A percentile compares a stretch with the other conserved stretches of the same genome.
Conservation (phyloP, 2,329 filamentous ascomycete species). For the Pseudocercospora macadamiae region DNA sequence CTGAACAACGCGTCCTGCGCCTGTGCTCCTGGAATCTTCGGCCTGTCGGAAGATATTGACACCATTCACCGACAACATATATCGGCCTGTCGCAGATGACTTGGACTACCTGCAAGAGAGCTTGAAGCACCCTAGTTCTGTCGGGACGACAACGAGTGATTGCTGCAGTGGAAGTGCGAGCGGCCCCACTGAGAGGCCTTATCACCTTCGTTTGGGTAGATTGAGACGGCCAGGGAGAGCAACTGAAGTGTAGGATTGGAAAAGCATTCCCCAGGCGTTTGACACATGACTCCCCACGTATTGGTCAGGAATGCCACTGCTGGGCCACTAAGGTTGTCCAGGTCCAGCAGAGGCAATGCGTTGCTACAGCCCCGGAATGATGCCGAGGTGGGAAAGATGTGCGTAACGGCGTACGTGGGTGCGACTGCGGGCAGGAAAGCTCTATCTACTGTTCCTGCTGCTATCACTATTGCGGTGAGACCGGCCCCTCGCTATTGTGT, state of each 20-base stretch:
- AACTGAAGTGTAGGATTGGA: neutral
- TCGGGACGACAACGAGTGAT: neutral
- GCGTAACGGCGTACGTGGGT: constrained; percentile 10
- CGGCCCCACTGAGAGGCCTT: neutral
- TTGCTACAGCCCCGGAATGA: constrained; percentile 6
- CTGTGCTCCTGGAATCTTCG: no score
- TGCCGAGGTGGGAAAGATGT: constrained; percentile 8
- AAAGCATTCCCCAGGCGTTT: neutral
- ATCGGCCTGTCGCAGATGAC: no score
- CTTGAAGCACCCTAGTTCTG: neutral
- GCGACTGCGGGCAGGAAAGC: constrained; percentile 7
- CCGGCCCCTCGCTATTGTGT: constrained; percentile 15
- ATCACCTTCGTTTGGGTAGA: neutral
- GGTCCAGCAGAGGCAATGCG: neutral
- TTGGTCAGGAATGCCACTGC: constrained; percentile 3
- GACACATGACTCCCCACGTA: constrained; percentile 11
- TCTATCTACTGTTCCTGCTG: constrained; percentile 10
- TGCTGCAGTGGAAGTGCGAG: neutral
- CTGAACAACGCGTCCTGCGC: no score
- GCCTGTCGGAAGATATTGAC: no score
- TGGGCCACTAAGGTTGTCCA: neutral
- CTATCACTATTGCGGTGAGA: neutral
- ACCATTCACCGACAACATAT: no score
- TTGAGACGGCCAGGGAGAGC: neutral
- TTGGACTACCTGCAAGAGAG: constrained; percentile 3